phyloP scores from a whole-genome alignment of 257 asterid species.

The Anisodus tanguticus region DNA sequence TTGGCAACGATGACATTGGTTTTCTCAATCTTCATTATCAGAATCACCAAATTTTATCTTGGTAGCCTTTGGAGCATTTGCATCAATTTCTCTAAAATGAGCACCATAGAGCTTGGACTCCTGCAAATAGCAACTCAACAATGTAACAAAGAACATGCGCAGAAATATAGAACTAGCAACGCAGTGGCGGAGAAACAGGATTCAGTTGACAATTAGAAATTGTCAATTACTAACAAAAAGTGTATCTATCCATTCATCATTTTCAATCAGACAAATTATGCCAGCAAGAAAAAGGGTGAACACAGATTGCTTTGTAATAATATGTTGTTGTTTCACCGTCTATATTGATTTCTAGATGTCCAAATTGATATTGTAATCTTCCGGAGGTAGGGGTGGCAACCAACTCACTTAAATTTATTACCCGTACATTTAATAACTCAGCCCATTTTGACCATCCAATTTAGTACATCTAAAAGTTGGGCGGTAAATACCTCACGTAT shows the following conservation, averaged over 20 bases:
- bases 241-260: background rate
- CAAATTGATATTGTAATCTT: background rate
- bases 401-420: background rate
- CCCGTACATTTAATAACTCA: no score
- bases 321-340: background rate
- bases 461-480: background rate
- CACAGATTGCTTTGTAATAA: background rate
- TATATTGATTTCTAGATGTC: background rate
- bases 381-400: background rate
- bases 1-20: background rate
- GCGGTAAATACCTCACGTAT: no score
- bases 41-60: conserved; percentile 72
- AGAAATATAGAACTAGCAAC: background rate
- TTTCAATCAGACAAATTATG: background rate
- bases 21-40: conserved; percentile 69
- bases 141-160: conserved; percentile 25
- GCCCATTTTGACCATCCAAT: background rate
- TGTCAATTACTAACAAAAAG: background rate
- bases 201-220: background rate
- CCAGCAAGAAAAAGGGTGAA: background rate
- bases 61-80: conserved; percentile 91
- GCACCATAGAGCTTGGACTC: conserved; percentile 96
- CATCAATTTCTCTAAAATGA: conserved; percentile 84
- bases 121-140: conserved; percentile 45
- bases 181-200: background rate